phyloP scores from a whole-genome alignment of 768 basidiomycete species.

The Leccinellum albellum region DNA sequence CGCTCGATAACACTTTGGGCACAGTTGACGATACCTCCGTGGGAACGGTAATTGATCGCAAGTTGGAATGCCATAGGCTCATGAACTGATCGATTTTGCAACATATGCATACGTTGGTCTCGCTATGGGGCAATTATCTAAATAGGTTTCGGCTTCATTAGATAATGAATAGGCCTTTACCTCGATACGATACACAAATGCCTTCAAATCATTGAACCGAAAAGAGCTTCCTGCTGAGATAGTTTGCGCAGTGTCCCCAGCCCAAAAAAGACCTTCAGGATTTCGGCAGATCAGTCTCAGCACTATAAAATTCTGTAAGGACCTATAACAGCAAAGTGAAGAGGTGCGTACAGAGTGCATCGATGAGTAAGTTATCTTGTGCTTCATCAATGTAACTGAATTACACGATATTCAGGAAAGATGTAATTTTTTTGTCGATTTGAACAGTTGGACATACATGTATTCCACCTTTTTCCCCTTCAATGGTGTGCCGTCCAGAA shows the following conservation, averaged over 20 bases:
- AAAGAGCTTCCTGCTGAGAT: slow-evolving; percentile 73
- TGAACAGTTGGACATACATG: slow-evolving; percentile 38
- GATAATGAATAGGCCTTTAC: slow-evolving; percentile 29
- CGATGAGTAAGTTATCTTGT: slow-evolving; percentile 68
- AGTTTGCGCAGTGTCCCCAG: slow-evolving; percentile 77
- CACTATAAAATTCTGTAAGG: slow-evolving; percentile 36
- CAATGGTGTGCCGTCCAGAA: slow-evolving; percentile 29
- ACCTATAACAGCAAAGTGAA: background rate
- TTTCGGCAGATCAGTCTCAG: slow-evolving; percentile 60
- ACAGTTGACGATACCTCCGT: slow-evolving; percentile 71
- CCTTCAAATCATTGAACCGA: slow-evolving; percentile 65
- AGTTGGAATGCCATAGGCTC: slow-evolving; percentile 51
- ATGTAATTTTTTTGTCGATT: background rate
- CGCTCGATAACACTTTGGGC: slow-evolving; percentile 64
- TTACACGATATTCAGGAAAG: background rate
- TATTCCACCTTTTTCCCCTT: slow-evolving; percentile 48
- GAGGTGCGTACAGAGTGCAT: slow-evolving; percentile 46
- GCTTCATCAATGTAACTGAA: slow-evolving; percentile 66
- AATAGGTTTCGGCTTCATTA: background rate
- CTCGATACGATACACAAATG: slow-evolving; percentile 61
- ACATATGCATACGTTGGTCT: slow-evolving; percentile 13
- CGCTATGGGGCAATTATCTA: slow-evolving; percentile 12
- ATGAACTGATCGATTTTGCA: slow-evolving; percentile 12
- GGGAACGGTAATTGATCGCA: slow-evolving; percentile 63
- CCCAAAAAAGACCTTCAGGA: slow-evolving; percentile 69